These are phyloP conservation scores for Ceriops tagal DNA, from an alignment of 345 rosid genomes.

Conservation along the genomic window DNA sequence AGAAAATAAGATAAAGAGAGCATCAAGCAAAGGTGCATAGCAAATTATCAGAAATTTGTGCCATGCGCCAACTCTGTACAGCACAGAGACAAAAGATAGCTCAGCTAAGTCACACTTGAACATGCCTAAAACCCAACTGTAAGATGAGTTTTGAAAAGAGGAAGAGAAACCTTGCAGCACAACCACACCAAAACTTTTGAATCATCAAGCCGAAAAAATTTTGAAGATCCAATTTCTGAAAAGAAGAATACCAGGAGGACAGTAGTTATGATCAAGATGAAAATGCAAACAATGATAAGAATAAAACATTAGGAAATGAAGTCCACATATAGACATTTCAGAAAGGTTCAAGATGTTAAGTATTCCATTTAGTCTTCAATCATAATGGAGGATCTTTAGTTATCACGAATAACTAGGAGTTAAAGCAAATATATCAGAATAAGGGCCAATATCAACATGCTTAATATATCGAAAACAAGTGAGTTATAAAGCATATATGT, in stretches of 20 bases:
- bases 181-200: slow-evolving; percentile 79
- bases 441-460: no score
- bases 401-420: no score
- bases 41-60: background rate
- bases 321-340: no score
- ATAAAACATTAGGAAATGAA: no score
- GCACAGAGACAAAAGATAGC: slow-evolving; percentile 8
- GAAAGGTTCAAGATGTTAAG: no score
- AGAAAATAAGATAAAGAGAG: background rate
- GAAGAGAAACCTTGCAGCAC: slow-evolving; percentile 56
- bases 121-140: background rate
- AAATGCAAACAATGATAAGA: no score
- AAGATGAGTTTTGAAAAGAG: background rate
- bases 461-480: no score
- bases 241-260: background rate
- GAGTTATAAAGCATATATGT: no score
- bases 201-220: slow-evolving; percentile 79
- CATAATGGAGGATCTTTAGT: no score
- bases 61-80: background rate
- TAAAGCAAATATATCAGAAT: no score
- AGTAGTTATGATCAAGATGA: background rate
- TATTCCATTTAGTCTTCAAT: no score
- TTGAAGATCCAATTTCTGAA: slow-evolving; percentile 73
- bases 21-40: background rate
- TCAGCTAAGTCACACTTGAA: background rate